These are phyloP conservation scores for Comarum palustre DNA, from an alignment of 306 rosid species.

Conservation along the genomic window DNA sequence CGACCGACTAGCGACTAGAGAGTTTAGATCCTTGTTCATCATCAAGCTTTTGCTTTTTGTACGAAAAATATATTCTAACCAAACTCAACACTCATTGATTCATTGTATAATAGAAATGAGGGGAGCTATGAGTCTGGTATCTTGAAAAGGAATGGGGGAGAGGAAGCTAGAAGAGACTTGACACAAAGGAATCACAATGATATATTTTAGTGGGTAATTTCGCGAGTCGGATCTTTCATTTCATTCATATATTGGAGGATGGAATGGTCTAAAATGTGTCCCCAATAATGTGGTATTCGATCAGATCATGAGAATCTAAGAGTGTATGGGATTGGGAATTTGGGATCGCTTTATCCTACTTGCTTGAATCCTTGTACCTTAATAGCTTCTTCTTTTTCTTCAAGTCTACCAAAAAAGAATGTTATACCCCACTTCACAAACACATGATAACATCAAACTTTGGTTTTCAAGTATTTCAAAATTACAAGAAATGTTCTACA, in stretches of 20 bases:
- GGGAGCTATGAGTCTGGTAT: no score
- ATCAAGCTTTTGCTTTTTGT: not conserved
- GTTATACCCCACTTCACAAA: constrained; percentile 32
- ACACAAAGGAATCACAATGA: not conserved
- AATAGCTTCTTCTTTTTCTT: constrained; percentile 11
- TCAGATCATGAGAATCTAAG: constrained; percentile 33
- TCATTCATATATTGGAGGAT: no score
- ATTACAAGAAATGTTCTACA: not conserved
- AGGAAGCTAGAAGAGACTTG: not conserved
- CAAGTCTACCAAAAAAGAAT: constrained; percentile 30
- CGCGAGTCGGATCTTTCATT: no score
- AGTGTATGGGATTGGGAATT: not conserved
- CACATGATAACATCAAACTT: constrained; percentile 11
- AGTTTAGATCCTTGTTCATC: no score
- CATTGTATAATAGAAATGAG: not conserved
- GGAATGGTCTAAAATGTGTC: constrained; percentile 13
- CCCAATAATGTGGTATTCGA: constrained; percentile 25
- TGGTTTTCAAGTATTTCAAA: not conserved
- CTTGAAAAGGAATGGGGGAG: not conserved
- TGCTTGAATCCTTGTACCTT: constrained; percentile 22
- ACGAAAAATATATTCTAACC: not conserved
- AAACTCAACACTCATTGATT: not conserved
- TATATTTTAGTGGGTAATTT: no score
- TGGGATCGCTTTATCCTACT: constrained; percentile 16
- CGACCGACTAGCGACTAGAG: no score